phyloP scores from a whole-genome alignment of 257 asterid species.

The Plantago elongata region DNA sequence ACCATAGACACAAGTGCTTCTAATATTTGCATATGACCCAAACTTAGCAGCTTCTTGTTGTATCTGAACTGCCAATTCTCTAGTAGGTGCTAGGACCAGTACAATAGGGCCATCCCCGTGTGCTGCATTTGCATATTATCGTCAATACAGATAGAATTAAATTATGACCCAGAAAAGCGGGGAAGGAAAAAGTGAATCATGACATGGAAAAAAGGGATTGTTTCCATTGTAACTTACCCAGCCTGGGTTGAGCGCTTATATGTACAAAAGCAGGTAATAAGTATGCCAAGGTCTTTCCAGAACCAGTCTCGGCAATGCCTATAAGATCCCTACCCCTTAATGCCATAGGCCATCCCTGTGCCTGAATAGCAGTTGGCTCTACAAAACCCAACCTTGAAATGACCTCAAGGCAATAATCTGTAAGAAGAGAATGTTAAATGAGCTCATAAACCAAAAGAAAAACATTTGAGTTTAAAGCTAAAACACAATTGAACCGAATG shows the following conservation, averaged over 20 bases:
- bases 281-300: slow-evolving; percentile 88
- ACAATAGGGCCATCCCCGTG: slow-evolving; percentile 88
- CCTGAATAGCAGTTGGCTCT: slow-evolving; percentile 88
- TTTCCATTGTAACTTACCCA: slow-evolving; percentile 41
- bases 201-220: too few species aligned
- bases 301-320: slow-evolving; percentile 97
- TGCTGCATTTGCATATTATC: slow-evolving; percentile 31
- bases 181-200: too few species aligned
- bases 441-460: slow-evolving; percentile 12
- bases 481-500: slow-evolving; percentile 5
- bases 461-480: slow-evolving; percentile 1
- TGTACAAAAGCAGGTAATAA: slow-evolving; percentile 85
- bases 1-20: slow-evolving; percentile 88
- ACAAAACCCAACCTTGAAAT: slow-evolving; percentile 69
- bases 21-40: slow-evolving; percentile 57
- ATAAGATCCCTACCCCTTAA: slow-evolving; percentile 83
- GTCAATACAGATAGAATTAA: not conserved
- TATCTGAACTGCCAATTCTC: slow-evolving; percentile 91
- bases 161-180: not conserved
- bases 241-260: slow-evolving; percentile 78
- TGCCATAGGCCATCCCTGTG: slow-evolving; percentile 99
- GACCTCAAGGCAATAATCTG: slow-evolving; percentile 80
- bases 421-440: slow-evolving; percentile 22
- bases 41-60: slow-evolving; percentile 81
- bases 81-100: slow-evolving; percentile 82